Percentiles rank a stretch among this genome's conserved stretches.
Evolutionary conservation across 129 eudicot species (phyloP).

Genomic region (Artemisia annua): DNA sequence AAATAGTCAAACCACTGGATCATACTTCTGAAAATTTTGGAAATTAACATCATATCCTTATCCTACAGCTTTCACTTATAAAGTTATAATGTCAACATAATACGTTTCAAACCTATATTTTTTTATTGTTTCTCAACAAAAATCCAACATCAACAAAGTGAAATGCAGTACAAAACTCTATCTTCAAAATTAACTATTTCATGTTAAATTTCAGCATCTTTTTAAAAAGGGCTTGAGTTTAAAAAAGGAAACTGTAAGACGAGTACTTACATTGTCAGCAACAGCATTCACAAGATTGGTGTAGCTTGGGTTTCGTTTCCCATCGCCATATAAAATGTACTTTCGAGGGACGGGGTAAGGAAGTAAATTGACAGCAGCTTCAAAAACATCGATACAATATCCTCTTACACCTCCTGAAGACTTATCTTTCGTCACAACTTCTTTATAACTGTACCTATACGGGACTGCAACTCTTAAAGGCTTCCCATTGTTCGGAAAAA

Average conservation of each 20-base stretch:
- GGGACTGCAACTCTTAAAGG: slow-evolving; percentile 86
- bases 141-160: not conserved
- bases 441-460: slow-evolving; percentile 62
- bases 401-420: slow-evolving; percentile 75
- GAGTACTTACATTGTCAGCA: slow-evolving; percentile 65
- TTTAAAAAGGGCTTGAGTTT: not conserved
- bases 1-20: slow-evolving; percentile 78
- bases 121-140: not conserved
- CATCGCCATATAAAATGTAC: slow-evolving; percentile 78
- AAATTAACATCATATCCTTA: not conserved
- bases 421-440: slow-evolving; percentile 66
- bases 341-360: slow-evolving; percentile 82
- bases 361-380: slow-evolving; percentile 82
- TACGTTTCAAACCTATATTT: not conserved
- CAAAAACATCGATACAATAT: slow-evolving; percentile 87
- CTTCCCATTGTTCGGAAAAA: slow-evolving; percentile 87
- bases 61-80: slow-evolving; percentile 22
- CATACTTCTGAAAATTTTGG: slow-evolving; percentile 56
- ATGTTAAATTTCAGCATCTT: not conserved
- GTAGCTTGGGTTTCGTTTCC: slow-evolving; percentile 67
- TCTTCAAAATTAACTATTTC: not conserved
- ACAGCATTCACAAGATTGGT: slow-evolving; percentile 64
- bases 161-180: not conserved
- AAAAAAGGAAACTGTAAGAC: slow-evolving; percentile 18
- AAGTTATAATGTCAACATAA: not conserved